A percentile compares a stretch with the other conserved stretches of the same genome.
phyloP scores from a whole-genome alignment of 495 filamentous ascomycete species.

The Aspergillus olivimuriae region DNA sequence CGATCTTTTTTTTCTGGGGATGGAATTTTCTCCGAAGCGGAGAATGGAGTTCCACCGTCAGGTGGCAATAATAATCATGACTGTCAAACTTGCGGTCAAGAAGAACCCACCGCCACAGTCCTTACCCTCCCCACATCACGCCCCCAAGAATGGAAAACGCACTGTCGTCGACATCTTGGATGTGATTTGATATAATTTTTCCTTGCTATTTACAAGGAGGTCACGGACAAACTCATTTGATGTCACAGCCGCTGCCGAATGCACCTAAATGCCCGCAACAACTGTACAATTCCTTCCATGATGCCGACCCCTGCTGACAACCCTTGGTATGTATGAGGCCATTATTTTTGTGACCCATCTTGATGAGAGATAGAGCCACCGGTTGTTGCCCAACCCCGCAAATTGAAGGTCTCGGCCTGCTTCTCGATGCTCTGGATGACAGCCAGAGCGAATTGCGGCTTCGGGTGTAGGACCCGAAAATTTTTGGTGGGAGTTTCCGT shows the following conservation, averaged over 20 bases:
- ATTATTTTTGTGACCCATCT: background rate
- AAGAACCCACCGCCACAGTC: slow-evolving; percentile 8
- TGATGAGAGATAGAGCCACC: background rate
- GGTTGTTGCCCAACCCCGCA: slow-evolving; percentile 15
- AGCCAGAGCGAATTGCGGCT: background rate
- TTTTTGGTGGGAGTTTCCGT: background rate
- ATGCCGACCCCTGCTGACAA: background rate
- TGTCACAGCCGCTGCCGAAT: background rate
- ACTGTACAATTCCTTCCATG: background rate
- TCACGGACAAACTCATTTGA: too few relatives aligned
- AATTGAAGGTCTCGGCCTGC: slow-evolving; percentile 1
- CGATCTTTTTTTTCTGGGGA: slow-evolving; percentile 1
- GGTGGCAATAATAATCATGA: slow-evolving; percentile 11
- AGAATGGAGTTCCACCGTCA: slow-evolving; percentile 10
- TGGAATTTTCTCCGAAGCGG: slow-evolving; percentile 7
- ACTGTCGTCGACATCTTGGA: background rate
- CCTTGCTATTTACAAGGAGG: too few relatives aligned
- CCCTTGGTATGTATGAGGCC: background rate
- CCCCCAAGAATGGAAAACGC: too few relatives aligned
- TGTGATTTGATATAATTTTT: background rate
- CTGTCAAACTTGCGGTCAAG: slow-evolving; percentile 14
- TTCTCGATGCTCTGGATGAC: background rate
- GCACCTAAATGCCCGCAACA: slow-evolving; percentile 2
- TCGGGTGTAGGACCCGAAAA: background rate
- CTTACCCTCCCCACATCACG: background rate